Conservation (phyloP, 768 basidiomycete genomes). For the Phylloporus rhodoxanthus region DNA sequence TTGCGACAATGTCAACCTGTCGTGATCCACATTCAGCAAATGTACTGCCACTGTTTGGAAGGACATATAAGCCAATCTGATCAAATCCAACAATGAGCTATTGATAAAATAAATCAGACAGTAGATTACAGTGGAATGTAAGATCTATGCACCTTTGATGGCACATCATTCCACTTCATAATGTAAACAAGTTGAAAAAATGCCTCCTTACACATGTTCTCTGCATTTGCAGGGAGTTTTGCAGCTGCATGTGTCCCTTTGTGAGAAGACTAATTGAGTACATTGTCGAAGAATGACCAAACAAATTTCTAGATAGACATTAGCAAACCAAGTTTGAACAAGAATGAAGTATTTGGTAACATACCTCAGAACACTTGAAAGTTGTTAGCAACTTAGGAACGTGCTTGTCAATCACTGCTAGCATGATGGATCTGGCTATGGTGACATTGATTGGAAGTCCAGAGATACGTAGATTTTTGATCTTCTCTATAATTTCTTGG, state of each 20-base stretch:
- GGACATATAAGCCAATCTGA: not conserved
- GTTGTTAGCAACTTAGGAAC: not conserved
- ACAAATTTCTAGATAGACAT: not conserved
- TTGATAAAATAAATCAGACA: no score
- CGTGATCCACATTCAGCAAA: not conserved
- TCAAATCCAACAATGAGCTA: not conserved
- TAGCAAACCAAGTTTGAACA: no score
- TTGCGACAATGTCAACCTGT: slow-evolving; percentile 18
- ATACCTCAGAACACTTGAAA: not conserved
- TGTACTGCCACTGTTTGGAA: not conserved
- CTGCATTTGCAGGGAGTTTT: not conserved
- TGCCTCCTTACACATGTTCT: not conserved
- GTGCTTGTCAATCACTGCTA: not conserved
- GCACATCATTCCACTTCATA: not conserved
- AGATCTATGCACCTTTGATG: not conserved
- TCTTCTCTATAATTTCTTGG: not conserved
- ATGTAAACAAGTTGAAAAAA: not conserved
- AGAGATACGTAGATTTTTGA: not conserved
- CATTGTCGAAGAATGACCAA: not conserved
- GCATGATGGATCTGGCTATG: not conserved
- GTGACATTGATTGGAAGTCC: not conserved
- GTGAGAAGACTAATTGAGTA: not conserved
- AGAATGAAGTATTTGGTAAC: no score
- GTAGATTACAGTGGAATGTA: no score
- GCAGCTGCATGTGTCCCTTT: not conserved